Conservation (phyloP, 1,284 basidiomycete genomes). For the Testicularia cyperi region DNA sequence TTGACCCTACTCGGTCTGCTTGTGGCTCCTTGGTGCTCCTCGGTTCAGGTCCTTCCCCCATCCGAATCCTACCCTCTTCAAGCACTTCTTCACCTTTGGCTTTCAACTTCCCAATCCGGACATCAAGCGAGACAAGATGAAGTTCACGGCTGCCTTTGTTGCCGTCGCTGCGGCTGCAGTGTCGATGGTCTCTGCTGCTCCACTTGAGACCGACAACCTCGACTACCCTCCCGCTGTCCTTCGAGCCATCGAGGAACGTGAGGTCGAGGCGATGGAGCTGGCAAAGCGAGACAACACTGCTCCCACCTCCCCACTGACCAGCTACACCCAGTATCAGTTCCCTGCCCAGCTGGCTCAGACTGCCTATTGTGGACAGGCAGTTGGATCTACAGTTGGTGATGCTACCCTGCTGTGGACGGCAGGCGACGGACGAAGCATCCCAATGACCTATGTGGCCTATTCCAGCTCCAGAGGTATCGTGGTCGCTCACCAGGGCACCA, state of each 20-base stretch:
- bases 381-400: slow-evolving; percentile 31
- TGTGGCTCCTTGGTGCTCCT: too few species aligned
- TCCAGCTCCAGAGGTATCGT: slow-evolving; percentile 39
- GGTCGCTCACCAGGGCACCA: slow-evolving; percentile 47
- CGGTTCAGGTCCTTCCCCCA: too few species aligned
- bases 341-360: slow-evolving; percentile 41
- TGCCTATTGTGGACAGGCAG: slow-evolving; percentile 31
- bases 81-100: too few species aligned
- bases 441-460: slow-evolving; percentile 39
- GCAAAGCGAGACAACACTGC: slow-evolving; percentile 10
- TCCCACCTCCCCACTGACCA: slow-evolving; percentile 13
- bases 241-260: slow-evolving; percentile 8
- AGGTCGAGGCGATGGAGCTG: slow-evolving; percentile 11
- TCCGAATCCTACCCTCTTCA: too few species aligned
- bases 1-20: too few species aligned
- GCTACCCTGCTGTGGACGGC: slow-evolving; percentile 37
- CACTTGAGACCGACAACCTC: too few species aligned
- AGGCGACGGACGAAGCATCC: slow-evolving; percentile 40
- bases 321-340: slow-evolving; percentile 26
- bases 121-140: too few species aligned
- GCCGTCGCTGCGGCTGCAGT: too few species aligned
- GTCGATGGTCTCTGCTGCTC: too few species aligned
- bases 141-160: too few species aligned
- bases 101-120: too few species aligned
- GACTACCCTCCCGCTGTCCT: slow-evolving; percentile 13